Evolutionary conservation across 441 rosid genomes (phyloP).

Genomic region (Adansonia madagascariensis): DNA sequence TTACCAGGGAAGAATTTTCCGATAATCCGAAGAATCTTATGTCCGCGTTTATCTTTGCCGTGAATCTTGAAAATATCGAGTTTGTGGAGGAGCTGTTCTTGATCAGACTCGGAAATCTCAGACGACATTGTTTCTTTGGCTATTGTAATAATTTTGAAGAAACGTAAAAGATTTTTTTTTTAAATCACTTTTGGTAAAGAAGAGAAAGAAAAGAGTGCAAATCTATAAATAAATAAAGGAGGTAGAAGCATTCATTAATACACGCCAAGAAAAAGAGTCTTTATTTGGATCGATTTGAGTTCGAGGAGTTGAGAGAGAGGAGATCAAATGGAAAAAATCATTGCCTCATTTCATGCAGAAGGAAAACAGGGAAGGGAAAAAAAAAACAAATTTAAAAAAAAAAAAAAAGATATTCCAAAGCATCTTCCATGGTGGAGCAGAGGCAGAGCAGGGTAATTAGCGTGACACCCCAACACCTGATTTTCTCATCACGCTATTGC

Average conservation of each 20-base stretch:
- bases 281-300: background rate
- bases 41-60: constrained; percentile 76
- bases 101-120: constrained; percentile 46
- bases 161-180: background rate
- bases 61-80: constrained; percentile 67
- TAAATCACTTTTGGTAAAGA: background rate
- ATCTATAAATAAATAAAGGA: too few relatives aligned
- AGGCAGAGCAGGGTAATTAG: background rate
- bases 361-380: background rate
- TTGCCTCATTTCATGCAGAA: background rate
- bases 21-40: constrained; percentile 62
- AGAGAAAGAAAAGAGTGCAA: background rate
- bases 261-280: constrained; percentile 25
- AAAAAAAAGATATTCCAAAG: constrained; percentile 12
- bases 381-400: too few relatives aligned
- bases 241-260: background rate
- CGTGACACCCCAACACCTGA: background rate
- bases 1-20: constrained; percentile 75
- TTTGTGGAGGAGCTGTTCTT: constrained; percentile 53
- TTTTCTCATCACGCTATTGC: background rate
- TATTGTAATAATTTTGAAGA: background rate
- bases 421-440: constrained; percentile 24
- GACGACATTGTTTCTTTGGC: constrained; percentile 22
- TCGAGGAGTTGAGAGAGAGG: background rate
- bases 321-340: background rate